Conservation (phyloP, 2,329 filamentous ascomycete genomes). For the Fusarium metavorans region DNA sequence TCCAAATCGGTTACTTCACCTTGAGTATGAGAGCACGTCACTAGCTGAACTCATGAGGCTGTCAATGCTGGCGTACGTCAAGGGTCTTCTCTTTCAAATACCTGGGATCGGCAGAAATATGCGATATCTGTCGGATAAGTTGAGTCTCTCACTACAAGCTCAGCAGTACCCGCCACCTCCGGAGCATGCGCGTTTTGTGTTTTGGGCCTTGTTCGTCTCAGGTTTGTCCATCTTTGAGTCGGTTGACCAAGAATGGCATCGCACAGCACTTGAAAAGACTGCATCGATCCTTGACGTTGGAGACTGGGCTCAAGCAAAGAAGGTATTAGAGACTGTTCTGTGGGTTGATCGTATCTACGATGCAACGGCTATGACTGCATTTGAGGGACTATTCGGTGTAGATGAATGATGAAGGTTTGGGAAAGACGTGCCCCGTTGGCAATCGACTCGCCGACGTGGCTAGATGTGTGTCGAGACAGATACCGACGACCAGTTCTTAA, state of each 20-base stretch:
- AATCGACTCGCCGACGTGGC: background rate
- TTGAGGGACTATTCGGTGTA: background rate
- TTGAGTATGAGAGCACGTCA: constrained; percentile 27
- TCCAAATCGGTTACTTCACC: constrained; percentile 36
- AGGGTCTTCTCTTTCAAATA: constrained; percentile 29
- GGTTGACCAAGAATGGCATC: constrained; percentile 16
- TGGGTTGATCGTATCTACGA: constrained; percentile 21
- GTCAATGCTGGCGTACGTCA: constrained; percentile 42
- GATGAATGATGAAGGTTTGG: background rate
- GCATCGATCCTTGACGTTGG: background rate
- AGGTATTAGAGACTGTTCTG: background rate
- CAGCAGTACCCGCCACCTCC: constrained; percentile 3
- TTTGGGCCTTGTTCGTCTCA: constrained; percentile 22
- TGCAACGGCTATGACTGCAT: background rate
- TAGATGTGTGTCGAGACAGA: background rate
- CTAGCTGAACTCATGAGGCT: constrained; percentile 24
- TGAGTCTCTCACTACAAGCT: constrained; percentile 1
- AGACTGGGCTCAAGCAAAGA: constrained; percentile 10
- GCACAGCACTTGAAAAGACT: background rate
- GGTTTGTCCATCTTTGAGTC: constrained; percentile 21
- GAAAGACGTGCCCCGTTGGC: background rate
- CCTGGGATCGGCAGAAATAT: constrained; percentile 20
- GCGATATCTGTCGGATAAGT: background rate
- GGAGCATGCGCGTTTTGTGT: background rate
- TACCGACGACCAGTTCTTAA: background rate